Base-by-base conservation (phyloP, 225 moss, liverwort and hornwort genomes). In the Lunularia cruciata region DNA sequence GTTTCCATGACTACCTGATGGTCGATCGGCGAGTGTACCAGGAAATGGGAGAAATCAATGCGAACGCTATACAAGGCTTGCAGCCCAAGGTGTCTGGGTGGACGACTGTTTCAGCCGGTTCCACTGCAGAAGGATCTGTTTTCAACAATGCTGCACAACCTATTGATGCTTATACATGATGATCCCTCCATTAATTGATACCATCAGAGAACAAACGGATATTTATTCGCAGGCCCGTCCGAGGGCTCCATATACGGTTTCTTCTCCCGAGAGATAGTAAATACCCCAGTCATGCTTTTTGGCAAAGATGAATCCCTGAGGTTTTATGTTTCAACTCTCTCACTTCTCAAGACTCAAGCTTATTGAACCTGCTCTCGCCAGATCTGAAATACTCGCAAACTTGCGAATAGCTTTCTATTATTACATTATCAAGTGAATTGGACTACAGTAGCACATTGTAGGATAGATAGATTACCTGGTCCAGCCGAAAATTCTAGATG, bases 21-120 rank as follows among this genome's bases (percentile, higher is more conserved):
- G 3, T 86, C 23, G 81, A 86, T 63, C 63, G 78, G 8, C 16
- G 65, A 53, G 84, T 84, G 28, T 86, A 84, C 35, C 86, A 86
- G 42, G 78, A 81, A 34, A 81, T 81, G 79, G 86, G 81, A 9
- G 46, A 81, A 34, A 86, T 79, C 45, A 86, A 86, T 10, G 78
- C 84, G 9, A 38, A 25, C 19, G 84, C 81, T 12, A 76, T 86
- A 8, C 11, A 75, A 15, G 81, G 78, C 20, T 43, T 86, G 72
- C 28, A 81, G 27, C 81, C 81, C 0, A 84, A 79, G 63, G 69
- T 86, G 30, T 79, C 79, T 1, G 74, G 81, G 5, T 86, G 84
- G 86, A 79, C 76, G 4, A 60, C 76, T 19, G 79, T 58, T 5
- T 65, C 16, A 62, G 34, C 4, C 35, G 40, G 40, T 14, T 18